phyloP scores from a whole-genome alignment of 2,329 filamentous ascomycete species.

The Alternaria dauci region DNA sequence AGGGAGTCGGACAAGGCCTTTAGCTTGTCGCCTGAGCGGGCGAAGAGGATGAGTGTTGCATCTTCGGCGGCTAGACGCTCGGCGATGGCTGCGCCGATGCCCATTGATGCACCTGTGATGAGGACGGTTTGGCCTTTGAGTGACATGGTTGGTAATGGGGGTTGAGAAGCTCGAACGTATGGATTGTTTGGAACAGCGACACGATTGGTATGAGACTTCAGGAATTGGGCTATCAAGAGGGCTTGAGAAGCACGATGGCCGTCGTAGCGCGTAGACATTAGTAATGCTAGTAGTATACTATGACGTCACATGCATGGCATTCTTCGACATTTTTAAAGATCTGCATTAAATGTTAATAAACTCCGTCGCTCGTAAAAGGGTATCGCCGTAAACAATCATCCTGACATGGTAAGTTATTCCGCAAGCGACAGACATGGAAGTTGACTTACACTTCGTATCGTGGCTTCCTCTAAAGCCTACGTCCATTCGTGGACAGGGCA shows the following conservation, averaged over 20 bases:
- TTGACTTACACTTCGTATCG: conserved; percentile 1
- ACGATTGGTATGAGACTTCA: neutral
- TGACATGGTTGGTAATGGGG: conserved; percentile 29
- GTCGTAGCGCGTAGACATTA: neutral
- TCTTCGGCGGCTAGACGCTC: conserved; percentile 49
- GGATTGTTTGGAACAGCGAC: neutral
- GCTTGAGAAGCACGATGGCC: neutral
- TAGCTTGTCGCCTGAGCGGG: conserved; percentile 49
- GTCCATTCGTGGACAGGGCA: neutral
- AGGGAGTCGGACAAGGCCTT: conserved; percentile 29
- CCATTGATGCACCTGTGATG: conserved; percentile 56
- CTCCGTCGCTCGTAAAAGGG: neutral
- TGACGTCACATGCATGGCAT: conserved; percentile 11
- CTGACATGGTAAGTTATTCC: neutral
- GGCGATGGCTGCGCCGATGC: conserved; percentile 58
- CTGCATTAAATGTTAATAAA: neutral
- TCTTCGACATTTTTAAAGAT: neutral
- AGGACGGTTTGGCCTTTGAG: conserved; percentile 35
- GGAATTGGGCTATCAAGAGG: neutral
- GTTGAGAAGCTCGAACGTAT: neutral
- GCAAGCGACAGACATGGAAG: neutral
- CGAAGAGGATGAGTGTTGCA: conserved; percentile 55
- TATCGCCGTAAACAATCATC: conserved; percentile 6
- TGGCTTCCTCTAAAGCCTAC: neutral
- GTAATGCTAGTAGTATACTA: neutral